These are phyloP conservation scores for Zostera marina DNA, from an alignment of 116 monocot species.

Conservation along the genomic window DNA sequence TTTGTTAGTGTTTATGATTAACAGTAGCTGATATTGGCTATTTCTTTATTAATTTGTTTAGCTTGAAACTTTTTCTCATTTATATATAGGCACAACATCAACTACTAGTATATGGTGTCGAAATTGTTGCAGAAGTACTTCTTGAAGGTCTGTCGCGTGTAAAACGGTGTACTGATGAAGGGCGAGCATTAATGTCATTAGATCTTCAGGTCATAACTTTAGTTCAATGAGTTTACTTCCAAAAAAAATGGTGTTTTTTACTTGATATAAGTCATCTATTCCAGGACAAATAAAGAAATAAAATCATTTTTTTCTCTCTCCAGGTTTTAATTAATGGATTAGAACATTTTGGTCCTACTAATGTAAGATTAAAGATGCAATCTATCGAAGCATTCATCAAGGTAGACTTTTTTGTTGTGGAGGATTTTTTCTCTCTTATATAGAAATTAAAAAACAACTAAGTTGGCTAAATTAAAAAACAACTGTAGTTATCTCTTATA, in stretches of 20 bases:
- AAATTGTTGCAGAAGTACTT: conserved; percentile 70
- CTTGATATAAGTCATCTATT: neutral
- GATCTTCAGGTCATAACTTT: conserved; percentile 67
- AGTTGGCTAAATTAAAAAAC: too few species aligned
- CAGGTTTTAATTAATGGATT: conserved; percentile 89
- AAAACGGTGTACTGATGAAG: conserved; percentile 92
- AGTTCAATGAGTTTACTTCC: too few species aligned
- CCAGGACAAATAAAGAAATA: neutral
- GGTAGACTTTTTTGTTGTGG: conserved; percentile 43
- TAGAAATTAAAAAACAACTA: too few species aligned
- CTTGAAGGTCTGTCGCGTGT: conserved; percentile 88
- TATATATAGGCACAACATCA: conserved; percentile 60
- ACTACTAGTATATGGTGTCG: conserved; percentile 74
- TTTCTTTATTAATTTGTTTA: too few species aligned
- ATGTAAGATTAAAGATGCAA: conserved; percentile 84
- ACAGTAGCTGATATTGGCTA: too few species aligned
- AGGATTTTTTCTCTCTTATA: too few species aligned
- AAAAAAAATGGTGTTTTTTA: too few species aligned
- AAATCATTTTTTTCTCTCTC: conserved; percentile 1
- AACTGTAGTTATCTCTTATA: too few species aligned
- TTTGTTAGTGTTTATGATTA: too few species aligned
- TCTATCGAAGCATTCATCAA: conserved; percentile 85
- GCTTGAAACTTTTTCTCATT: neutral
- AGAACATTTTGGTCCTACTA: conserved; percentile 61
- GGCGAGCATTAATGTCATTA: conserved; percentile 83